Evolutionary conservation across 495 filamentous ascomycete species (phyloP).

Genomic region (Aspergillus leporis): DNA sequence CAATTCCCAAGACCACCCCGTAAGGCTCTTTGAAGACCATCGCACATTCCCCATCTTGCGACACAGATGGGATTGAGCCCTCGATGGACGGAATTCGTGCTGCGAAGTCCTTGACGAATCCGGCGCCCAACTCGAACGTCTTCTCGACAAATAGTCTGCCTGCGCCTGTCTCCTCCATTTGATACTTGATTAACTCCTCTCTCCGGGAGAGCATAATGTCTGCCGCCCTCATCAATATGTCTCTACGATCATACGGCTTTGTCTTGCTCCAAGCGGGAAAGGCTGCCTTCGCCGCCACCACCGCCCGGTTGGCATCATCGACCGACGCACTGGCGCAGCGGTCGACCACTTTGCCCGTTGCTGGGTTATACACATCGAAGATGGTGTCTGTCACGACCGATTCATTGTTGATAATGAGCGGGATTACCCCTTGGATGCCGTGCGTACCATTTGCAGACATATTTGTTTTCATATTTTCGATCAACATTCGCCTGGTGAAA

Average conservation of each 20-base stretch:
- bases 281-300: constrained; percentile 61
- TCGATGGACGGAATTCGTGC: constrained; percentile 61
- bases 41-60: constrained; percentile 57
- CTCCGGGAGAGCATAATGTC: constrained; percentile 63
- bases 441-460: constrained; percentile 15
- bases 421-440: constrained; percentile 42
- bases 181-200: constrained; percentile 62
- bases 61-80: constrained; percentile 60
- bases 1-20: constrained; percentile 78
- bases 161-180: constrained; percentile 70
- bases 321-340: constrained; percentile 61
- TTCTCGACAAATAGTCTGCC: constrained; percentile 52
- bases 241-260: constrained; percentile 60
- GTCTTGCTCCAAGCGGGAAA: constrained; percentile 70
- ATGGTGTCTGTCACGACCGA: constrained; percentile 58
- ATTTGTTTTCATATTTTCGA: background rate
- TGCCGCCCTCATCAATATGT: constrained; percentile 71
- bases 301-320: constrained; percentile 58
- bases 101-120: constrained; percentile 69
- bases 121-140: constrained; percentile 60
- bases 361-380: constrained; percentile 68
- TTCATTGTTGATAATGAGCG: constrained; percentile 74
- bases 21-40: constrained; percentile 80
- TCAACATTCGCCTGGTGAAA: background rate
- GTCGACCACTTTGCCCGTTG: constrained; percentile 61